A percentile compares a stretch with the other conserved stretches of the same genome.
Evolutionary conservation across 345 rosid genomes (phyloP).

Genomic region (Luvunga scandens): DNA sequence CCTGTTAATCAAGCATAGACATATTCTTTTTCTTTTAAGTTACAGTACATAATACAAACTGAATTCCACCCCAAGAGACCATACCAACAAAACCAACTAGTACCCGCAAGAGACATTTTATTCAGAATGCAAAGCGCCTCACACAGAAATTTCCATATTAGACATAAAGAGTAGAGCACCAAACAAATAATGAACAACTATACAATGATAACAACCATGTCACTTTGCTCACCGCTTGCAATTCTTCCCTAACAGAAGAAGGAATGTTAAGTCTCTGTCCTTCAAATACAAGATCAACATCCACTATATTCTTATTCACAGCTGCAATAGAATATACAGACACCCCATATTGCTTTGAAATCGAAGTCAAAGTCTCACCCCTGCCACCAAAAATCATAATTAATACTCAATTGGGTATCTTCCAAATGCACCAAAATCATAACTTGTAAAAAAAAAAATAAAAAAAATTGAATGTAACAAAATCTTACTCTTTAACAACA

Average conservation of each 20-base stretch:
- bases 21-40: too few relatives aligned
- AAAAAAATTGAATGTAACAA: not conserved
- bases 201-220: not conserved
- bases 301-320: slow-evolving; percentile 16
- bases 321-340: slow-evolving; percentile 18
- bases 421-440: not conserved
- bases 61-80: not conserved
- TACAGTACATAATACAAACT: too few relatives aligned
- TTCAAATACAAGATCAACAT: slow-evolving; percentile 24
- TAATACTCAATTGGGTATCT: not conserved
- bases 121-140: not conserved
- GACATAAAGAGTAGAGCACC: not conserved
- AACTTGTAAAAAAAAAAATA: not conserved
- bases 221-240: slow-evolving; percentile 19
- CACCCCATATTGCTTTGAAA: slow-evolving; percentile 35
- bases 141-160: not conserved
- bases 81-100: not conserved
- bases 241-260: not conserved
- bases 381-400: slow-evolving; percentile 15
- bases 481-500: slow-evolving; percentile 29
- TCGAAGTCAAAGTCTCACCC: slow-evolving; percentile 33
- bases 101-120: not conserved
- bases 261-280: slow-evolving; percentile 31
- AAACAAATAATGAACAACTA: not conserved
- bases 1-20: not conserved